Percentiles rank a stretch among this genome's conserved stretches.
phyloP scores from a whole-genome alignment of 2,329 filamentous ascomycete species.

The Helminthosporium solani region DNA sequence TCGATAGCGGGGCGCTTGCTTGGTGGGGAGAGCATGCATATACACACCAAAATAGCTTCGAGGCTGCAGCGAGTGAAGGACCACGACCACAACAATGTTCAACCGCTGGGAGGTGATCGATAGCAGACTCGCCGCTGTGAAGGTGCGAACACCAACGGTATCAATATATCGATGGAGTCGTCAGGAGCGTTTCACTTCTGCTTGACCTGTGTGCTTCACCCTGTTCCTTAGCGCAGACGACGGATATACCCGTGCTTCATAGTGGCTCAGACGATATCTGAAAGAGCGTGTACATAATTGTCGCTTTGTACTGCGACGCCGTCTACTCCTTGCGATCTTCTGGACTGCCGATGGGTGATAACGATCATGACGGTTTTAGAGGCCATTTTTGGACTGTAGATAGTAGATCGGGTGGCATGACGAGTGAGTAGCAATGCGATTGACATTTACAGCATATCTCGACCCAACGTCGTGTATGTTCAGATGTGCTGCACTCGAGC shows the following conservation, averaged over 20 bases:
- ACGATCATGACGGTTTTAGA: too few relatives aligned
- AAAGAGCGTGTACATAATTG: too few relatives aligned
- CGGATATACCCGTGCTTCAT: constrained; percentile 12
- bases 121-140: neutral
- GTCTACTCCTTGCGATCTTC: too few relatives aligned
- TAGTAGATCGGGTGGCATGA: too few relatives aligned
- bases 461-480: too few relatives aligned
- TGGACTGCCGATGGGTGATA: too few relatives aligned
- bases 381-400: too few relatives aligned
- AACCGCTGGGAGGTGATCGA: neutral
- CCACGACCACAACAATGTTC: neutral
- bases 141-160: neutral
- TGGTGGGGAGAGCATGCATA: constrained; percentile 16
- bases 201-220: constrained; percentile 15
- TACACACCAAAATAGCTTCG: neutral
- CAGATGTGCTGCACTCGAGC: too few relatives aligned
- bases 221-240: constrained; percentile 6
- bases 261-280: neutral
- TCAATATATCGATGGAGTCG: constrained; percentile 2
- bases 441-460: too few relatives aligned
- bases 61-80: constrained; percentile 1
- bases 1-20: constrained; percentile 29
- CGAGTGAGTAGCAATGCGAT: too few relatives aligned
- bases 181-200: constrained; percentile 25
- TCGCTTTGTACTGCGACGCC: too few relatives aligned